Conservation (phyloP, 345 rosid genomes). For the Orychophragmus violaceus region DNA sequence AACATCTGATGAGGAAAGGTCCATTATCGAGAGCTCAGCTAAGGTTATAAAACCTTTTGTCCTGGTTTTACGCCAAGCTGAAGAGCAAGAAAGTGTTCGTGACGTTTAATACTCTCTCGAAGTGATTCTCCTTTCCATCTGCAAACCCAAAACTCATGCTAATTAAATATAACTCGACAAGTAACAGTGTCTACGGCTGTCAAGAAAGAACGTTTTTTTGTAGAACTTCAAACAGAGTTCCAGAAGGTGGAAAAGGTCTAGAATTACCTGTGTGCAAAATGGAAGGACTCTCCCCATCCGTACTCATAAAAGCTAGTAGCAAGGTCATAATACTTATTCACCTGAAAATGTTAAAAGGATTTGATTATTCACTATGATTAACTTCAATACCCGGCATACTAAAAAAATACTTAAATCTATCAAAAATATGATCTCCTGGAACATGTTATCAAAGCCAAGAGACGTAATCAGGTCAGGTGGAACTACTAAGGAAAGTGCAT, state of each 20-base stretch:
- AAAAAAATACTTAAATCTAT: background rate
- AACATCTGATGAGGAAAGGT: conserved; percentile 13
- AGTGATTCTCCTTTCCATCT: conserved; percentile 93
- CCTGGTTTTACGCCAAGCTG: conserved; percentile 90
- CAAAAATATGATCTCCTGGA: background rate
- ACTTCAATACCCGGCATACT: background rate
- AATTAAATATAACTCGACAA: background rate
- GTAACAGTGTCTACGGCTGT: background rate
- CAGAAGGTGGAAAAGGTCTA: background rate
- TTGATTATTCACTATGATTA: background rate
- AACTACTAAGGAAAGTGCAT: background rate
- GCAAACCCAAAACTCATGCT: conserved; percentile 12
- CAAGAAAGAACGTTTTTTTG: background rate
- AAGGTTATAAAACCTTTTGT: conserved; percentile 53
- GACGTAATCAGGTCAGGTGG: background rate
- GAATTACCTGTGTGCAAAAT: conserved; percentile 83
- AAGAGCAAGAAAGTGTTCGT: conserved; percentile 92
- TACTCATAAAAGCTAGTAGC: conserved; percentile 95
- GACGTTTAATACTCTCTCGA: conserved; percentile 88
- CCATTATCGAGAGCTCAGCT: background rate
- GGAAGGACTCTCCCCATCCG: conserved; percentile 99
- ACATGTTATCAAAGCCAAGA: background rate
- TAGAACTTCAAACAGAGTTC: background rate
- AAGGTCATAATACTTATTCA: conserved; percentile 92
- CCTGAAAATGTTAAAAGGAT: conserved; percentile 39